These are phyloP conservation scores for Globomyces pollinis-pini DNA, from an alignment of 192 early-diverging fungal genomes.

Conservation along the genomic window DNA sequence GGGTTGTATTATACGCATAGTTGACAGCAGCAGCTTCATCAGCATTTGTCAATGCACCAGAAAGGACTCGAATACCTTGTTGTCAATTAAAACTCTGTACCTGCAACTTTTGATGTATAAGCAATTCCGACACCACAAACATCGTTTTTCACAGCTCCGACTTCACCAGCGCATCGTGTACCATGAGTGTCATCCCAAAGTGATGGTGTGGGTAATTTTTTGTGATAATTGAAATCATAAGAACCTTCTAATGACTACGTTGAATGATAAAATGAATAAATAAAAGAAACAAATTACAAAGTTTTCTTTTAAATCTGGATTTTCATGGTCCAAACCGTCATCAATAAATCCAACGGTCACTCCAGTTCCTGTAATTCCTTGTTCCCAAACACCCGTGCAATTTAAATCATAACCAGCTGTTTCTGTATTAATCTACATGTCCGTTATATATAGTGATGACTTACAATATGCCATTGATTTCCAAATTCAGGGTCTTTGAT, in stretches of 20 bases:
- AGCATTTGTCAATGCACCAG: slow-evolving; percentile 78
- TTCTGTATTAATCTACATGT: slow-evolving; percentile 24
- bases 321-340: slow-evolving; percentile 86
- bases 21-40: slow-evolving; percentile 90
- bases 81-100: slow-evolving; percentile 46
- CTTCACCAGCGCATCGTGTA: slow-evolving; percentile 95
- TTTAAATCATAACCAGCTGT: slow-evolving; percentile 79
- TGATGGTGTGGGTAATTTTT: slow-evolving; percentile 63
- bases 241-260: slow-evolving; percentile 57
- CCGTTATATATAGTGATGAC: slow-evolving; percentile 17
- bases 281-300: slow-evolving; percentile 58
- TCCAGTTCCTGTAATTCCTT: slow-evolving; percentile 79
- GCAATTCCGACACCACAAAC: slow-evolving; percentile 94
- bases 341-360: slow-evolving; percentile 89
- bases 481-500: slow-evolving; percentile 69
- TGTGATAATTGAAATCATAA: slow-evolving; percentile 89
- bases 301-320: slow-evolving; percentile 75
- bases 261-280: not conserved
- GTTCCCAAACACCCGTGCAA: slow-evolving; percentile 84
- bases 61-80: slow-evolving; percentile 78
- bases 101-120: slow-evolving; percentile 76
- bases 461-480: slow-evolving; percentile 78
- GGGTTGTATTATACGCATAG: slow-evolving; percentile 77
- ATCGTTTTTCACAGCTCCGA: slow-evolving; percentile 84
- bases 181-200: slow-evolving; percentile 82